These are phyloP conservation scores for Starmerella bombi DNA, from an alignment of 805 yeast species.

Conservation along the genomic window DNA sequence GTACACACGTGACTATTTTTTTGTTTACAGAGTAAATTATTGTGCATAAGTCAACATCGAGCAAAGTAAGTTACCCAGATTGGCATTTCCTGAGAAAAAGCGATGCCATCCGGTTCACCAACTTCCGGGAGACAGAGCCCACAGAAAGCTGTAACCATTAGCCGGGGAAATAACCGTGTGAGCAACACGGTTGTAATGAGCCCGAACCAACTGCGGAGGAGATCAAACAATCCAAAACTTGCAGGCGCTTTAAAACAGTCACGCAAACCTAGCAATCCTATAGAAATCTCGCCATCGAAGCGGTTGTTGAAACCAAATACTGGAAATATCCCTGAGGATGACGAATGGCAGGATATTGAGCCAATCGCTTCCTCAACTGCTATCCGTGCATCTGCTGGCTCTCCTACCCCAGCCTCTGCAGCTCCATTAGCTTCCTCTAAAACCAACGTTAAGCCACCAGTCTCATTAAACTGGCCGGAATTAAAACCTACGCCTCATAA, in stretches of 20 bases:
- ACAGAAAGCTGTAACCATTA: conserved; percentile 6
- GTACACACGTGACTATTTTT: no score
- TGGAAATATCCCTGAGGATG: conserved; percentile 7
- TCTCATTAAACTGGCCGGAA: neutral
- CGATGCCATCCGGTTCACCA: no score
- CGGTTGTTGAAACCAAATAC: neutral
- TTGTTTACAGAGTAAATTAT: no score
- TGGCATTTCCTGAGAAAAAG: no score
- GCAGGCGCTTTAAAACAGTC: conserved; percentile 11
- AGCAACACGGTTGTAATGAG: neutral
- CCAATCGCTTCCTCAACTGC: neutral
- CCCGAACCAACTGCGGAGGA: conserved; percentile 6
- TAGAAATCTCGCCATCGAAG: neutral
- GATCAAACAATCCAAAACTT: conserved; percentile 5
- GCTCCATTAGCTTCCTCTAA: no score
- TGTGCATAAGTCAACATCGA: no score
- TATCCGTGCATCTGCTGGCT: neutral
- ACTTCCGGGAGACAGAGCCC: no score
- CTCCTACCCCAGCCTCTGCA: neutral
- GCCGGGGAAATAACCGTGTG: conserved; percentile 14
- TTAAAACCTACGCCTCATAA: neutral
- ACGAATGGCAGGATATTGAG: conserved; percentile 19
- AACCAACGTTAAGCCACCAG: neutral
- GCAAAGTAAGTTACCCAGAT: no score
- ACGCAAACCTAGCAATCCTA: conserved; percentile 13